Conservation (phyloP, 352 stramenopile genomes). For the Phytopythium montanum region DNA sequence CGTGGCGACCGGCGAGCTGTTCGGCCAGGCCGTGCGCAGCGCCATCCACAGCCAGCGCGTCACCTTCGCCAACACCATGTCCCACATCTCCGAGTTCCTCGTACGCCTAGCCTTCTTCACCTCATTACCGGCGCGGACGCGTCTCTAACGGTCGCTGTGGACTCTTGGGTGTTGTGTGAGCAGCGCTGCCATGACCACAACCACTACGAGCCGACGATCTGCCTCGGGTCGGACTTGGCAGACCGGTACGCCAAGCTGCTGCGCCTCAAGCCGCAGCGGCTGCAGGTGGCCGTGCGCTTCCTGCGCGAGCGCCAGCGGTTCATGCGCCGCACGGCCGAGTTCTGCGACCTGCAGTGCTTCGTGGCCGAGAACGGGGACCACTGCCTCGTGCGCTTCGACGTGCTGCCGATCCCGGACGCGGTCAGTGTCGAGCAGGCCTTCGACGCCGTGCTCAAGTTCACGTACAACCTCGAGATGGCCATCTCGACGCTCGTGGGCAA, state of each 20-base stretch:
- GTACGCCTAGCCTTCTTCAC: constrained; percentile 7
- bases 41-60: constrained; percentile 20
- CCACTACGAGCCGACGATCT: constrained; percentile 28
- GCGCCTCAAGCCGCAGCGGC: constrained; percentile 28
- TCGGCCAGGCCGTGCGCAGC: constrained; percentile 16
- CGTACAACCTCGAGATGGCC: constrained; percentile 41
- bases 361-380: constrained; percentile 30
- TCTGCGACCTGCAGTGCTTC: constrained; percentile 34
- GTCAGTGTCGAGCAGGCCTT: constrained; percentile 31
- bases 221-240: constrained; percentile 14
- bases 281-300: constrained; percentile 30
- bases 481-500: constrained; percentile 34
- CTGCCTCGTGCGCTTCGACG: constrained; percentile 33
- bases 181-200: constrained; percentile 27
- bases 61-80: constrained; percentile 15
- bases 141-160: neutral
- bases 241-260: constrained; percentile 25
- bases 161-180: neutral
- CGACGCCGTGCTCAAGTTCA: constrained; percentile 36
- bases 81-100: constrained; percentile 21
- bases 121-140: too few species aligned
- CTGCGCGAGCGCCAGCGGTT: constrained; percentile 26
- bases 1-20: constrained; percentile 6
- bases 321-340: constrained; percentile 29
- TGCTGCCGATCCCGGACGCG: constrained; percentile 29